Percentiles rank a stretch among this genome's conserved stretches.
Conservation (phyloP, 495 filamentous ascomycete genomes). For the Elasticomyces elasticus region DNA sequence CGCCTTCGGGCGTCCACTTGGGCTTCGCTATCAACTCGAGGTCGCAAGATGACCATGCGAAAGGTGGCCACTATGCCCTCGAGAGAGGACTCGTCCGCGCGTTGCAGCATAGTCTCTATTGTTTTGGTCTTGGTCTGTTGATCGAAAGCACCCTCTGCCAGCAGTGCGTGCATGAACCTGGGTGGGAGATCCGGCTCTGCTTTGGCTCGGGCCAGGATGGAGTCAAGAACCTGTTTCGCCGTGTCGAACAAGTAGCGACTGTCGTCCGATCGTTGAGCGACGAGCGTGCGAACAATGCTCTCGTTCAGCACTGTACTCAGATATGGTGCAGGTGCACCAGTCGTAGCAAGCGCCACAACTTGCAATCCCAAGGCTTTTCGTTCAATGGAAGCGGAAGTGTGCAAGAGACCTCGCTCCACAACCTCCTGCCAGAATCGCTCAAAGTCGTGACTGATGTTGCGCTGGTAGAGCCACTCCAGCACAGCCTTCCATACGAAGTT, state of each 20-base stretch:
- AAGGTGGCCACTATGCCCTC: conserved; percentile 38
- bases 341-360: conserved; percentile 64
- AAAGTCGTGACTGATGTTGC: conserved; percentile 42
- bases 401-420: conserved; percentile 78
- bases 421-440: conserved; percentile 77
- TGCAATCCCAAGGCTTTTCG: conserved; percentile 87
- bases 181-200: conserved; percentile 50
- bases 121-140: conserved; percentile 81
- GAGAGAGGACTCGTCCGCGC: conserved; percentile 36
- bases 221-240: conserved; percentile 60
- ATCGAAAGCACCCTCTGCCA: conserved; percentile 69
- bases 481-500: conserved; percentile 85
- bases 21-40: conserved; percentile 24
- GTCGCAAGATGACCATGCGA: conserved; percentile 34
- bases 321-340: conserved; percentile 37
- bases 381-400: conserved; percentile 66
- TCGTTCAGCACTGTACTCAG: conserved; percentile 59
- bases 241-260: conserved; percentile 77
- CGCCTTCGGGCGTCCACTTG: conserved; percentile 40
- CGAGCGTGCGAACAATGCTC: conserved; percentile 71
- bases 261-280: conserved; percentile 75
- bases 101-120: conserved; percentile 60
- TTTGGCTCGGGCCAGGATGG: conserved; percentile 53
- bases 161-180: conserved; percentile 51
- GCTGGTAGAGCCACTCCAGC: conserved; percentile 38